A percentile compares a stretch with the other conserved stretches of the same genome.
Conservation (phyloP, 2,329 filamentous ascomycete genomes). For the Pleoardoris graminearum region DNA sequence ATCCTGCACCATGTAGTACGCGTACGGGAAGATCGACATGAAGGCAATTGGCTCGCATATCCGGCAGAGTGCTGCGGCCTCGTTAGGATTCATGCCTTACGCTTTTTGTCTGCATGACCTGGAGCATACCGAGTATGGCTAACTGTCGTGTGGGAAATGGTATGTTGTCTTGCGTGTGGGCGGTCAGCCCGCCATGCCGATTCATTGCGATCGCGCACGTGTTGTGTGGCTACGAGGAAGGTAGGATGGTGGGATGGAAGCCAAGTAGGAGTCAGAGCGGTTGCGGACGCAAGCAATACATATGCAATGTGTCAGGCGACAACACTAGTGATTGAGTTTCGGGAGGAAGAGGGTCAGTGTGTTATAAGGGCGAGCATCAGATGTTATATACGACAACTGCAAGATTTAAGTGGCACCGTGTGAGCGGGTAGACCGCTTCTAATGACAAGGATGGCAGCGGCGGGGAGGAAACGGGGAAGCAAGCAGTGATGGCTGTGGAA, state of each 20-base stretch:
- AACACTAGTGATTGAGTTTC: constrained; percentile 28
- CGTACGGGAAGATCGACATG: constrained; percentile 99
- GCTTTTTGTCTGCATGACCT: neutral
- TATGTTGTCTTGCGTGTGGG: constrained; percentile 39
- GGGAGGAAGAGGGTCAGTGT: constrained; percentile 31
- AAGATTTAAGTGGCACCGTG: constrained; percentile 47
- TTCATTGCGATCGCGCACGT: constrained; percentile 29
- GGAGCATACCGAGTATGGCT: constrained; percentile 56
- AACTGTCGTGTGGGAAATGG: constrained; percentile 63
- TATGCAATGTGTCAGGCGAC: constrained; percentile 32
- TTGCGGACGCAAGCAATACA: constrained; percentile 31
- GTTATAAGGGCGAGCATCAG: constrained; percentile 40
- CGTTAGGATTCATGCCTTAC: constrained; percentile 4
- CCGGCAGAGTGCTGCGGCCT: constrained; percentile 74
- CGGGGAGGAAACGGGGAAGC: constrained; percentile 45
- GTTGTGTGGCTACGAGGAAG: constrained; percentile 16
- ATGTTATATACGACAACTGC: constrained; percentile 43
- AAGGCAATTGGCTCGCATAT: constrained; percentile 99
- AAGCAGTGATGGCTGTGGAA: constrained; percentile 43
- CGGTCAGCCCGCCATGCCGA: constrained; percentile 32
- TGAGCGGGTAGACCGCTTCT: constrained; percentile 40
- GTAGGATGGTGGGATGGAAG: constrained; percentile 17
- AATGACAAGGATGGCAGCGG: constrained; percentile 41
- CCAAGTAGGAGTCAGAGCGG: constrained; percentile 8
- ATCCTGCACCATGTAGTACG: constrained; percentile 95